phyloP scores from a whole-genome alignment of 441 rosid species.

The Sinapis alba region DNA sequence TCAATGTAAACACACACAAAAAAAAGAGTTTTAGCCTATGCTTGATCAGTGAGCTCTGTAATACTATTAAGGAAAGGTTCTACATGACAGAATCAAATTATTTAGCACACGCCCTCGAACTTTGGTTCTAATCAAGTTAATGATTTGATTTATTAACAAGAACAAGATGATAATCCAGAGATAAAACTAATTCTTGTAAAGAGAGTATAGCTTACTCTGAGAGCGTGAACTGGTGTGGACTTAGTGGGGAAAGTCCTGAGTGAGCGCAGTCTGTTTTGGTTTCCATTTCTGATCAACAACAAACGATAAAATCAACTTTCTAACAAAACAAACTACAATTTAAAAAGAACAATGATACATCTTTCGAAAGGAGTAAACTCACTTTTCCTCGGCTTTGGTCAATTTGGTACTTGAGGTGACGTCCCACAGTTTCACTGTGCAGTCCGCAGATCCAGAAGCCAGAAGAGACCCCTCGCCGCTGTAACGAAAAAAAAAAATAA shows the following conservation, averaged over 20 bases:
- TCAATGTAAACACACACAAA: slow-evolving; percentile 1
- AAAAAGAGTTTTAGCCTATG: slow-evolving; percentile 3
- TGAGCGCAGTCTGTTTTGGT: slow-evolving; percentile 70
- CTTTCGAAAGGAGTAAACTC: slow-evolving; percentile 32
- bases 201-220: slow-evolving; percentile 54
- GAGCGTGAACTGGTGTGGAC: slow-evolving; percentile 75
- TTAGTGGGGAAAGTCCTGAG: slow-evolving; percentile 87
- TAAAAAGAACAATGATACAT: not conserved
- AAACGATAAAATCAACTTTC: not conserved
- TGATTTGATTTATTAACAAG: not conserved
- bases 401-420: slow-evolving; percentile 71
- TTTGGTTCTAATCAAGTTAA: not conserved
- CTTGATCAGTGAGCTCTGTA: slow-evolving; percentile 4
- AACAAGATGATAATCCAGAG: not conserved
- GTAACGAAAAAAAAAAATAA: not conserved
- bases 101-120: not conserved
- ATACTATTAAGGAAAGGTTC: not conserved
- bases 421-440: slow-evolving; percentile 93
- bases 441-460: slow-evolving; percentile 98
- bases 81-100: not conserved
- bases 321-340: slow-evolving; percentile 2
- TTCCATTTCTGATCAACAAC: slow-evolving; percentile 63
- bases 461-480: slow-evolving; percentile 63
- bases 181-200: not conserved
- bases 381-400: slow-evolving; percentile 78